Evolutionary conservation across 371 early-diverging fungal species (phyloP), one percentile per base, ranked within the genome.

Genomic region (Batrachochytrium dendrobatidis): DNA sequence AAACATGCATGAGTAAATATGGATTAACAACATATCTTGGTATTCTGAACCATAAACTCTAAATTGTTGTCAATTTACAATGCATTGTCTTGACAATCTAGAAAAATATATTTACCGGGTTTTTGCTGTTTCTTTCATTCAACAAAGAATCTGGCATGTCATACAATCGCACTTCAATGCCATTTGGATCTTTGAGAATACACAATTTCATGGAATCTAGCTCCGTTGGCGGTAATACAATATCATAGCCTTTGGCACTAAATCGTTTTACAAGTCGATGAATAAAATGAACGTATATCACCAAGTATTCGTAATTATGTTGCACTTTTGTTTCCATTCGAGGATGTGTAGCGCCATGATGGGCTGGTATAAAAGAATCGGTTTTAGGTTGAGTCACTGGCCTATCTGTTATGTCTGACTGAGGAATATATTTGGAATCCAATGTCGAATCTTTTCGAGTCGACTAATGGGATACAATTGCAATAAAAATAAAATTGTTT

Each of bases 281-380:
- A 28, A 80, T 53, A 55, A 80, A 73, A 52, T 77, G 81, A 24
- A 80, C 79, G 53, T 78, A 80, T 15, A 80, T 67, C 15, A 80
- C 72, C 24, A 61, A 57, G 43, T 56, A 61, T 43, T 59, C 60
- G 56, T 46, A 56, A 45, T 55, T 58, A 31, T 56, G 65, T 51
- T 22, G 35, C 63, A 34, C 34, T 56, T 57, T 57, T 44, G 6
- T 31, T 18, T 46, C 32, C 31, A 7, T 56, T 10, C 50, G 39
- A n/a, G n/a, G n/a, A n/a, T n/a, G n/a, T n/a, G n/a, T n/a, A 54
- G 17, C 29, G 24, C 26, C 34, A 56, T 39, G 20, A 18, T 59
- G 34, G 24, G 24, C 58, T 28, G 18, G 4, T n/a, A 30, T 55
- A 10, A 31, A 39, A 48, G 34, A 8, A 33, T 50, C 32, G 22